Conservation (phyloP, 1,139 yeast genomes). For the Sugiyamaella novakii region DNA sequence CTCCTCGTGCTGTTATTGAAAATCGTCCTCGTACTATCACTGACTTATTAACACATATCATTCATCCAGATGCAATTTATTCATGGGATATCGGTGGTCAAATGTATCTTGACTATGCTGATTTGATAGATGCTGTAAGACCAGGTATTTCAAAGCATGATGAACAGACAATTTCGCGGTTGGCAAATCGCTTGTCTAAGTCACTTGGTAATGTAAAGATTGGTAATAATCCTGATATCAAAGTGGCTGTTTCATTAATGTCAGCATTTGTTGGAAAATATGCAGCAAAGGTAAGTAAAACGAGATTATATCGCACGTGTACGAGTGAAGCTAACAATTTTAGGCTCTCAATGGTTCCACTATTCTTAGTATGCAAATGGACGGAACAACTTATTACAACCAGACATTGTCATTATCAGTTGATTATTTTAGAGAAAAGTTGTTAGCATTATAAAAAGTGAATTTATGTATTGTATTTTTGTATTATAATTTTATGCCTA, state of each 20-base stretch:
- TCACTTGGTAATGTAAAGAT: slow-evolving; percentile 49
- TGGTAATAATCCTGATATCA: slow-evolving; percentile 39
- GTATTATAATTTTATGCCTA: slow-evolving; percentile 8
- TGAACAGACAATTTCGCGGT: slow-evolving; percentile 17
- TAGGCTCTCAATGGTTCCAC: slow-evolving; percentile 26
- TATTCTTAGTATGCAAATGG: slow-evolving; percentile 37
- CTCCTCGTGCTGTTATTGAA: slow-evolving; percentile 64
- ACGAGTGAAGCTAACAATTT: slow-evolving; percentile 11
- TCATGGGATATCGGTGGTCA: slow-evolving; percentile 59
- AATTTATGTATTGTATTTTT: not conserved
- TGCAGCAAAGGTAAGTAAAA: slow-evolving; percentile 29
- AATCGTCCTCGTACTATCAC: slow-evolving; percentile 45
- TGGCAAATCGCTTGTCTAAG: slow-evolving; percentile 40
- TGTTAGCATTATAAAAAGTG: slow-evolving; percentile 17
- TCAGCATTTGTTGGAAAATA: slow-evolving; percentile 50
- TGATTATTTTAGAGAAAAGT: slow-evolving; percentile 27
- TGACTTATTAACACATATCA: slow-evolving; percentile 49
- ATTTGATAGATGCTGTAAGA: slow-evolving; percentile 13
- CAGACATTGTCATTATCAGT: slow-evolving; percentile 32
- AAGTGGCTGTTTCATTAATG: slow-evolving; percentile 57
- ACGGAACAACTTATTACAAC: slow-evolving; percentile 31
- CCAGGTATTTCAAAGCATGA: slow-evolving; percentile 3
- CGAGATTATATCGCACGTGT: too few relatives aligned
- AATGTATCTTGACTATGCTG: slow-evolving; percentile 41
- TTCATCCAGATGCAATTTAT: slow-evolving; percentile 43